Conservation (phyloP, 768 basidiomycete genomes). For the Polyporus arcularius region DNA sequence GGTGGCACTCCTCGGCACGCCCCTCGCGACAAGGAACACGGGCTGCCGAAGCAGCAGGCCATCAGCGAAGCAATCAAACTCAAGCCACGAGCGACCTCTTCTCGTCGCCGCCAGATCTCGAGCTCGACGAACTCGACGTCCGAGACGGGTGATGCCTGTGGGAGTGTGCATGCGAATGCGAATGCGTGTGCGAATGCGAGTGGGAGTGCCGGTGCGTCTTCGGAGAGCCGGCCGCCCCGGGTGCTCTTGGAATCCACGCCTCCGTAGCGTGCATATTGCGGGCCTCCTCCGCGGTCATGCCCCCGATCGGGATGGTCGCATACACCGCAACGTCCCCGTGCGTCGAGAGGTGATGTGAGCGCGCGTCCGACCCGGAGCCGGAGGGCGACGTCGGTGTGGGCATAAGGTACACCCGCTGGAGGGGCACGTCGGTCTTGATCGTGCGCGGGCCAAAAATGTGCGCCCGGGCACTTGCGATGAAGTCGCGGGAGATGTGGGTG, state of each 20-base stretch:
- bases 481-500: conserved; percentile 45
- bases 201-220: conserved; percentile 28
- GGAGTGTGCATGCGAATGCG: conserved; percentile 23
- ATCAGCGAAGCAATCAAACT: background rate
- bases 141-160: conserved; percentile 28
- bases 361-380: conserved; percentile 6
- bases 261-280: conserved; percentile 55
- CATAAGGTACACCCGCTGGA: conserved; percentile 68
- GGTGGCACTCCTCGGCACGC: background rate
- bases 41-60: no score
- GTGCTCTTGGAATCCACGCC: conserved; percentile 55
- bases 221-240: conserved; percentile 17
- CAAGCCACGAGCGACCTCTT: conserved; percentile 6
- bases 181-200: conserved; percentile 32
- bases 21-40: background rate
- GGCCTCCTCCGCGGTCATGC: conserved; percentile 55
- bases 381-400: conserved; percentile 38
- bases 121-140: conserved; percentile 41
- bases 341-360: conserved; percentile 13
- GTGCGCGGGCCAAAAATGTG: conserved; percentile 32
- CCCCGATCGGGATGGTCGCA: conserved; percentile 63
- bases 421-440: conserved; percentile 29
- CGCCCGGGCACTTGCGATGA: conserved; percentile 23
- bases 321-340: conserved; percentile 50
- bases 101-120: conserved; percentile 4